Evolutionary conservation across 2,329 filamentous ascomycete genomes (phyloP).

Genomic region (Lecanosticta acicola): DNA sequence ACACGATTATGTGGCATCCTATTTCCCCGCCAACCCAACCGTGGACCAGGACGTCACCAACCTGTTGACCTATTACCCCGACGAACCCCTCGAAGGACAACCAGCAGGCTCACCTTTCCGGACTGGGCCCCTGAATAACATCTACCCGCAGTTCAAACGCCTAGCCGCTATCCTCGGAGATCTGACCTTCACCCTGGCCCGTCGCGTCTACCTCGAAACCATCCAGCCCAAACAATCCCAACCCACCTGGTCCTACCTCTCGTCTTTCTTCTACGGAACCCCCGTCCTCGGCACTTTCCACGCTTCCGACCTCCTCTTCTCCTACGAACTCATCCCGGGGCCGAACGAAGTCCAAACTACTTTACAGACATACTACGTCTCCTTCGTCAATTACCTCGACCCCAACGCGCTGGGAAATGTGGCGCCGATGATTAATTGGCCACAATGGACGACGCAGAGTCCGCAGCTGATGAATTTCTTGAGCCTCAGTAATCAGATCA

Average conservation of each 20-base stretch:
- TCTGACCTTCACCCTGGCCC: conserved; percentile 65
- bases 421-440: conserved; percentile 44
- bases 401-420: conserved; percentile 52
- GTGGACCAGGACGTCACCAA: conserved; percentile 38
- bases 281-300: conserved; percentile 73
- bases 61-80: conserved; percentile 59
- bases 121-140: conserved; percentile 62
- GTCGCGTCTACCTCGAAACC: conserved; percentile 56
- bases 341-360: conserved; percentile 30
- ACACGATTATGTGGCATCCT: conserved; percentile 57
- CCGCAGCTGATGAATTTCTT: conserved; percentile 48
- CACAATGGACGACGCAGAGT: conserved; percentile 45
- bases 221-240: conserved; percentile 31
- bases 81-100: conserved; percentile 39
- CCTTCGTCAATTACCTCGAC: conserved; percentile 64
- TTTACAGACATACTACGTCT: conserved; percentile 66
- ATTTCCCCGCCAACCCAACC: conserved; percentile 47
- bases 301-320: conserved; percentile 42
- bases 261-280: conserved; percentile 64
- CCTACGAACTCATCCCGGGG: conserved; percentile 6
- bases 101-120: conserved; percentile 65
- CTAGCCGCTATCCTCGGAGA: conserved; percentile 64
- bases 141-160: conserved; percentile 73
- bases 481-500: conserved; percentile 33
- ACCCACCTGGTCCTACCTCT: conserved; percentile 66